Conservation (phyloP, 208 protist genomes). For the Balamuthia mandrillaris region DNA sequence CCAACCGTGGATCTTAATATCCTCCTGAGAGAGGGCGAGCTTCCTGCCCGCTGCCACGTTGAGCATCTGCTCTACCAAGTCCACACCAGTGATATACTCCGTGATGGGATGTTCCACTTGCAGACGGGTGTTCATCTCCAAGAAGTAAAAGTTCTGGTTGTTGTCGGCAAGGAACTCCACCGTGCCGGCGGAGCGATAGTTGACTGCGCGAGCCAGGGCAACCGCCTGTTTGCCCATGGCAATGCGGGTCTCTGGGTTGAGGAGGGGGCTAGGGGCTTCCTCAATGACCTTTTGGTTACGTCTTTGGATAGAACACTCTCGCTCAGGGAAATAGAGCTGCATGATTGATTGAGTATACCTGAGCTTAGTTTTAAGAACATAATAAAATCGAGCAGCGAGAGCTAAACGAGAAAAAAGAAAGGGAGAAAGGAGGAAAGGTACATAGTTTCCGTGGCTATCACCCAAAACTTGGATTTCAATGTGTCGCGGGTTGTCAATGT, state of each 20-base stretch:
- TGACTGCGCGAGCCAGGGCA: conserved; percentile 66
- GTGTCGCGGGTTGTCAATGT: conserved; percentile 69
- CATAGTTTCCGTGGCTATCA: conserved; percentile 76
- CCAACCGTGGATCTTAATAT: conserved; percentile 70
- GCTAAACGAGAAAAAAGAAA: background rate
- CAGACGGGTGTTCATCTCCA: conserved; percentile 83
- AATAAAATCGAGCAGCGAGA: background rate
- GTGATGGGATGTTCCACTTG: conserved; percentile 83
- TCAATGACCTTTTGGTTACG: conserved; percentile 82
- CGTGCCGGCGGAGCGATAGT: conserved; percentile 68
- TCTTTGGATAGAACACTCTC: conserved; percentile 81
- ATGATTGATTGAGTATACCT: background rate
- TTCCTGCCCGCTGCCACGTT: conserved; percentile 70
- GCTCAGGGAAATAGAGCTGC: conserved; percentile 67
- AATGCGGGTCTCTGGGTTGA: conserved; percentile 60
- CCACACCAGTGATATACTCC: conserved; percentile 73
- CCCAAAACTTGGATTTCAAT: conserved; percentile 88
- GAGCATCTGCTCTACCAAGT: conserved; percentile 77
- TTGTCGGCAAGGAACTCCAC: conserved; percentile 81
- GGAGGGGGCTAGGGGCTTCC: conserved; percentile 66
- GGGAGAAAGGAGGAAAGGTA: conserved; percentile 10
- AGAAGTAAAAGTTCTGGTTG: conserved; percentile 77
- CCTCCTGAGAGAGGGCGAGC: conserved; percentile 34
- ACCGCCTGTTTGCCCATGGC: conserved; percentile 78
- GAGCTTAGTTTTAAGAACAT: background rate